These are phyloP conservation scores for Apiotrichum laibachii DNA, from an alignment of 1,284 basidiomycete species.

Conservation along the genomic window DNA sequence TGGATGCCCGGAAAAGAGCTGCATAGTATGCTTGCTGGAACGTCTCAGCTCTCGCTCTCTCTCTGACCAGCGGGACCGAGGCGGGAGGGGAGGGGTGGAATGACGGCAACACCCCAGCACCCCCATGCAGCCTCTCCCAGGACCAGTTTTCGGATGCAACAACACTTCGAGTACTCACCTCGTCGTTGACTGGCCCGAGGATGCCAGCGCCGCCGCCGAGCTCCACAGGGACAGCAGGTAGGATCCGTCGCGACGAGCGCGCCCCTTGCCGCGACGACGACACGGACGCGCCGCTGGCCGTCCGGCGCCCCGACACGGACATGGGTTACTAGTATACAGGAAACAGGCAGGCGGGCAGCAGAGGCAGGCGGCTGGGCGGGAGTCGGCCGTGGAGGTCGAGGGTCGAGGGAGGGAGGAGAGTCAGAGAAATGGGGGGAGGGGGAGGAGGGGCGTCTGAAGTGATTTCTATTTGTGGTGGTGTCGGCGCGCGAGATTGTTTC, in stretches of 20 bases:
- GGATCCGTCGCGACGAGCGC: slow-evolving; percentile 21
- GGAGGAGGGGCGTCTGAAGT: no score
- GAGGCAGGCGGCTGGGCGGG: no score
- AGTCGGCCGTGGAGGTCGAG: no score
- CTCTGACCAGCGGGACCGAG: not conserved
- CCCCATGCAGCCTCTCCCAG: no score
- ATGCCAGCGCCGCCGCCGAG: slow-evolving; percentile 42
- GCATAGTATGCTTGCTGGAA: slow-evolving; percentile 4
- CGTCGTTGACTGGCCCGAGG: slow-evolving; percentile 23
- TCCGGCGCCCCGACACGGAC: slow-evolving; percentile 5
- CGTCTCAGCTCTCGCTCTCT: no score
- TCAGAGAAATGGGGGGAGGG: no score
- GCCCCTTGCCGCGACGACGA: slow-evolving; percentile 14
- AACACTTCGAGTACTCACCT: slow-evolving; percentile 11
- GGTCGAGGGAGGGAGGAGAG: no score
- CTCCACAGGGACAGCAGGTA: slow-evolving; percentile 27
- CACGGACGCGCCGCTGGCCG: slow-evolving; percentile 8
- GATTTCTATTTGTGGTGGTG: no score
- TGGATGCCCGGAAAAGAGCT: not conserved
- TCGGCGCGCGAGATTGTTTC: no score
- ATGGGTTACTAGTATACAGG: no score
- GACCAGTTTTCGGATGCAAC: not conserved
- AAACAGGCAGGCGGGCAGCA: no score
- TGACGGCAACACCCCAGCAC: not conserved
- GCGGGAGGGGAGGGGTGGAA: no score